Percentiles rank a stretch among this genome's conserved stretches.
Conservation (phyloP, 1,284 basidiomycete species). For the Leccinum fuscescens region DNA sequence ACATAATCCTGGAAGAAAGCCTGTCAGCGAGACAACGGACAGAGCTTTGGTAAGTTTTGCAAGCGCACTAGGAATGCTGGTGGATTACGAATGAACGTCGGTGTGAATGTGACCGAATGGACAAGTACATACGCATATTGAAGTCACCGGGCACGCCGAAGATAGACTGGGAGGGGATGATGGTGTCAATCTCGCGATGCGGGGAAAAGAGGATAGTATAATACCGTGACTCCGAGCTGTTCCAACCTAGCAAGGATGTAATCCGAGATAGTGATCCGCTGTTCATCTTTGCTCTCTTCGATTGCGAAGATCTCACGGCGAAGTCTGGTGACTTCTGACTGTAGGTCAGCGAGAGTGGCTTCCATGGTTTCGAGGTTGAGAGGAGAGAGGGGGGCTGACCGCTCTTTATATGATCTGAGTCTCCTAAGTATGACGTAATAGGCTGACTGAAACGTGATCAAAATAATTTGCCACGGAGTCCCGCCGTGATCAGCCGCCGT, state of each 20-base stretch:
- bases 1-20: constrained; percentile 66
- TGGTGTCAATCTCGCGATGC: background rate
- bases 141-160: constrained; percentile 94
- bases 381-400: background rate
- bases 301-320: constrained; percentile 49
- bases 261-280: constrained; percentile 58
- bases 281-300: constrained; percentile 32
- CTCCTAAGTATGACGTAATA: background rate
- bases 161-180: constrained; percentile 48
- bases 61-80: constrained; percentile 52
- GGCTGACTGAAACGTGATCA: background rate
- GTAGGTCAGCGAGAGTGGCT: constrained; percentile 31
- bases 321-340: constrained; percentile 54
- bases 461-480: background rate
- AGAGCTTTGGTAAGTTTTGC: background rate
- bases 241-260: constrained; percentile 73
- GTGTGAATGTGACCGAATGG: background rate
- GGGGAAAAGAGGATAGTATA: constrained; percentile 29
- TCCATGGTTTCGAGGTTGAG: constrained; percentile 18
- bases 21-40: background rate
- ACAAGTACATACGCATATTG: constrained; percentile 60
- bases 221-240: constrained; percentile 65
- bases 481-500: background rate
- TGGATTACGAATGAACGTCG: background rate
- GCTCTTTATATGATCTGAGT: constrained; percentile 7